A percentile compares a stretch with the other conserved stretches of the same genome.
These are phyloP conservation scores for Suillus hirtellus DNA, from an alignment of 768 basidiomycete genomes.

Conservation along the genomic window DNA sequence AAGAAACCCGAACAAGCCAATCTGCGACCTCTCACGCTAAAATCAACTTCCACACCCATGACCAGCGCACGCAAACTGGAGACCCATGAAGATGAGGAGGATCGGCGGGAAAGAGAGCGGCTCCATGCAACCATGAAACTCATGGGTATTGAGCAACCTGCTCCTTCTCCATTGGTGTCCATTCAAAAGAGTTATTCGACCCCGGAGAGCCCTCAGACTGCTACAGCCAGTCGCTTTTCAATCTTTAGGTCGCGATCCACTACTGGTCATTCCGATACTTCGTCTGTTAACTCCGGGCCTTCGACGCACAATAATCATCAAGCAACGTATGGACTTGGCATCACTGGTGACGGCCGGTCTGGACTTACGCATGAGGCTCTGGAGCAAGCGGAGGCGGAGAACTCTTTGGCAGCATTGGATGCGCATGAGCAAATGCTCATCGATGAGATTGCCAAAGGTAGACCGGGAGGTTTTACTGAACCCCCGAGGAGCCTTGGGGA, in stretches of 20 bases:
- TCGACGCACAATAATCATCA: conserved; percentile 36
- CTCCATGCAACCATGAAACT: conserved; percentile 90
- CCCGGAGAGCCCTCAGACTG: conserved; percentile 31
- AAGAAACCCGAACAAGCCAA: conserved; percentile 60
- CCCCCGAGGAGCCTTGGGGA: conserved; percentile 44
- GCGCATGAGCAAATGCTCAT: conserved; percentile 73
- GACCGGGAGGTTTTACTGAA: conserved; percentile 77
- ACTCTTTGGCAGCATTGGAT: conserved; percentile 74
- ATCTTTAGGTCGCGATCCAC: conserved; percentile 63
- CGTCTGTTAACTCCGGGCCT: conserved; percentile 48
- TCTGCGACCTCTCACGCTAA: conserved; percentile 73
- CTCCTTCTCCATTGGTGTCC: conserved; percentile 35
- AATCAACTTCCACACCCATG: conserved; percentile 57
- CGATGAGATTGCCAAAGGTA: conserved; percentile 75
- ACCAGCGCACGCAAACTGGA: conserved; percentile 76
- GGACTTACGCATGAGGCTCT: conserved; percentile 74
- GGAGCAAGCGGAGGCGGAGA: conserved; percentile 77
- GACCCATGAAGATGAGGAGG: conserved; percentile 90
- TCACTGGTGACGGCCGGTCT: conserved; percentile 29
- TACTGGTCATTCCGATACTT: conserved; percentile 43
- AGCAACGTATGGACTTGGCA: conserved; percentile 32
- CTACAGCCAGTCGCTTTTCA: conserved; percentile 56
- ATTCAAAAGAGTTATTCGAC: conserved; percentile 44
- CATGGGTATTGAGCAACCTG: conserved; percentile 82
- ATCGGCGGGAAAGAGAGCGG: conserved; percentile 81